Conservation (phyloP, 78 protist genomes). For the Cyanophora paradoxa region DNA sequence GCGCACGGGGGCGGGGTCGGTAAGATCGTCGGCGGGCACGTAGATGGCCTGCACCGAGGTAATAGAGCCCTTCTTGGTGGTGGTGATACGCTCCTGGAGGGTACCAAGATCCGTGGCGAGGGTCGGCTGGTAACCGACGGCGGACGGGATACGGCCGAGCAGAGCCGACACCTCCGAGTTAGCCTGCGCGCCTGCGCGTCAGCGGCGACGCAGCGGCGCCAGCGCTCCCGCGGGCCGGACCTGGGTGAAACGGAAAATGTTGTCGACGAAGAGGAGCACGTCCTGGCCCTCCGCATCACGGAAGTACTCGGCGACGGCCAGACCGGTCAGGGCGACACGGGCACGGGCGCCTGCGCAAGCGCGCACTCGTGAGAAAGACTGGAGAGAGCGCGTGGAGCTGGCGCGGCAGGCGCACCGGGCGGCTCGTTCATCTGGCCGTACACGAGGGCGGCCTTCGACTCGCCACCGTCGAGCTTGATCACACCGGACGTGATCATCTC, state of each 20-base stretch:
- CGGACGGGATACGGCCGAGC: slow-evolving; percentile 98
- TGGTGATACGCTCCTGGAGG: slow-evolving; percentile 98
- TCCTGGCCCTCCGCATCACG: slow-evolving; percentile 96
- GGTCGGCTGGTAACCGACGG: slow-evolving; percentile 99
- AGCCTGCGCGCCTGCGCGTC: too few species aligned
- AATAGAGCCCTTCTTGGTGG: slow-evolving; percentile 94
- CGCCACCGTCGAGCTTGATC: slow-evolving; percentile 73
- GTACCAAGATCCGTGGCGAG: slow-evolving; percentile 95
- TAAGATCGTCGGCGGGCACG: slow-evolving; percentile 99
- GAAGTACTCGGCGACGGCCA: slow-evolving; percentile 97
- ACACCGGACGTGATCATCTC: slow-evolving; percentile 96
- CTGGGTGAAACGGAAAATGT: slow-evolving; percentile 99
- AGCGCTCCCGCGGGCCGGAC: too few species aligned
- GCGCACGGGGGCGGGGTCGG: slow-evolving; percentile 99
- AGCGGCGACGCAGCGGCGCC: too few species aligned
- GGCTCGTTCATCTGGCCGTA: slow-evolving; percentile 99
- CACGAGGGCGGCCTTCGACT: slow-evolving; percentile 93
- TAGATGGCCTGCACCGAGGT: slow-evolving; percentile 99
- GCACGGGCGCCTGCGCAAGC: slow-evolving; percentile 77
- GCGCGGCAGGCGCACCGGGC: too few species aligned
- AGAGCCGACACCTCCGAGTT: slow-evolving; percentile 98
- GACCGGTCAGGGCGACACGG: slow-evolving; percentile 96
- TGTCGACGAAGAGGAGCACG: slow-evolving; percentile 98
- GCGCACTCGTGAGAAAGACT: too few species aligned
- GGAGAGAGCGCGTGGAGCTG: too few species aligned